These are phyloP conservation scores for Podaxis pistillaris DNA, from an alignment of 768 basidiomycete species.

Conservation along the genomic window DNA sequence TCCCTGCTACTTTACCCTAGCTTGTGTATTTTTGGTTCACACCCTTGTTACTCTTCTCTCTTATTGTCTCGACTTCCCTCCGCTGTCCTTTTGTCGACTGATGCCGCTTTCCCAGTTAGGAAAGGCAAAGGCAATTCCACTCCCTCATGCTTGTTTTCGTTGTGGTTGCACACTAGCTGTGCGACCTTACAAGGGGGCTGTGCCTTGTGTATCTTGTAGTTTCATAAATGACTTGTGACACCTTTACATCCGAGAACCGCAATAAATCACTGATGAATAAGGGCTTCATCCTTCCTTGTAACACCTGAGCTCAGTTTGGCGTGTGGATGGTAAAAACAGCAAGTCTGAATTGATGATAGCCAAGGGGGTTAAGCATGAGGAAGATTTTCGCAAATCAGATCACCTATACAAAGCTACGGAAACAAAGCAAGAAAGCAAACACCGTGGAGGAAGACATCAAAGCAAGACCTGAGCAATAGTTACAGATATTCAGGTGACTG, in stretches of 20 bases:
- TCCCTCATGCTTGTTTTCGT: neutral
- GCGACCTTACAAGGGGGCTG: slow-evolving; percentile 12
- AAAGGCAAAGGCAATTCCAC: neutral
- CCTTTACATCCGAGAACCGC: slow-evolving; percentile 7
- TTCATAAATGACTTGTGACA: slow-evolving; percentile 4
- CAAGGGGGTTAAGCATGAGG: neutral
- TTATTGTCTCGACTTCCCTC: slow-evolving; percentile 14
- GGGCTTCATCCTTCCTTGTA: neutral
- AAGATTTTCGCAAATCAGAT: neutral
- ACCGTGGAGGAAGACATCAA: neutral
- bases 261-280: slow-evolving; percentile 1
- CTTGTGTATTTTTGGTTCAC: slow-evolving; percentile 11
- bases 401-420: slow-evolving; percentile 3
- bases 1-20: neutral
- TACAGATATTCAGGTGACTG: neutral
- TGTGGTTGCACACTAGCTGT: slow-evolving; percentile 3
- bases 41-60: slow-evolving; percentile 3
- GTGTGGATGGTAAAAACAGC: neutral
- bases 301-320: neutral
- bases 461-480: neutral
- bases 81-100: slow-evolving; percentile 7
- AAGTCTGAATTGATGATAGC: neutral
- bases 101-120: slow-evolving; percentile 11
- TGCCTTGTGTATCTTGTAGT: slow-evolving; percentile 9
- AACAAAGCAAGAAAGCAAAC: neutral